Conservation (phyloP, 2,329 filamentous ascomycete species). For the Nannizziopsis arthrosporioides region DNA sequence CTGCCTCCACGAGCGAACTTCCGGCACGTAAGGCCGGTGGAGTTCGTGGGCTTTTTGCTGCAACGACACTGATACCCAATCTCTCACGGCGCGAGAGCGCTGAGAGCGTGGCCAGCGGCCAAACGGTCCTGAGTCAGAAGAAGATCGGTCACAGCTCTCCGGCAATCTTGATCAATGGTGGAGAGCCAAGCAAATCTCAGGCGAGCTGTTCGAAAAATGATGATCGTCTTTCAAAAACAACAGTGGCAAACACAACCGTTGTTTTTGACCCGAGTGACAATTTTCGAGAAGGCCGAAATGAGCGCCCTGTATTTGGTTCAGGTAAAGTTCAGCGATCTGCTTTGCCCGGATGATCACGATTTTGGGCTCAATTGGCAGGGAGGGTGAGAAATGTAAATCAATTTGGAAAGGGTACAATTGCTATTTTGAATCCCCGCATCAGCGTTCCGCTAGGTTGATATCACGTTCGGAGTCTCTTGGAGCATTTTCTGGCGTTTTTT, state of each 20-base stretch:
- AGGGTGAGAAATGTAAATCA: too few relatives aligned
- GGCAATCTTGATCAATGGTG: constrained; percentile 5
- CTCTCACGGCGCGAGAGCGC: constrained; percentile 31
- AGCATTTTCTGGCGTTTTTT: too few relatives aligned
- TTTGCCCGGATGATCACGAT: constrained; percentile 5
- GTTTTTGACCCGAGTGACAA: neutral
- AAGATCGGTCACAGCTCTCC: constrained; percentile 5
- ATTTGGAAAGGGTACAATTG: too few relatives aligned
- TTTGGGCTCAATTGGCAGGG: neutral
- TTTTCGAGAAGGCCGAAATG: neutral
- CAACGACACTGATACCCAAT: constrained; percentile 24
- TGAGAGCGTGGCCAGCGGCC: constrained; percentile 24
- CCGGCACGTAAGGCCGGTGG: constrained; percentile 44
- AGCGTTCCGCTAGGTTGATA: too few relatives aligned
- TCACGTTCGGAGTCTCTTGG: too few relatives aligned
- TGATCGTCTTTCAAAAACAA: constrained; percentile 6
- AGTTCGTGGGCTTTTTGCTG: constrained; percentile 36
- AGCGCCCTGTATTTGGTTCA: constrained; percentile 4
- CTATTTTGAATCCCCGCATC: too few relatives aligned
- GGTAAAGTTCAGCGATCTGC: constrained; percentile 6
- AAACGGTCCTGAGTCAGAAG: constrained; percentile 4
- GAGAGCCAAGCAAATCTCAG: constrained; percentile 1
- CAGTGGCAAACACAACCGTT: neutral
- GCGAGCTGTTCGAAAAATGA: neutral
- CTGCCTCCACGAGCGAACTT: constrained; percentile 58